Evolutionary conservation across 768 basidiomycete species (phyloP), one percentile per base, ranked within the genome.

Genomic region (Termitomyces sp.): DNA sequence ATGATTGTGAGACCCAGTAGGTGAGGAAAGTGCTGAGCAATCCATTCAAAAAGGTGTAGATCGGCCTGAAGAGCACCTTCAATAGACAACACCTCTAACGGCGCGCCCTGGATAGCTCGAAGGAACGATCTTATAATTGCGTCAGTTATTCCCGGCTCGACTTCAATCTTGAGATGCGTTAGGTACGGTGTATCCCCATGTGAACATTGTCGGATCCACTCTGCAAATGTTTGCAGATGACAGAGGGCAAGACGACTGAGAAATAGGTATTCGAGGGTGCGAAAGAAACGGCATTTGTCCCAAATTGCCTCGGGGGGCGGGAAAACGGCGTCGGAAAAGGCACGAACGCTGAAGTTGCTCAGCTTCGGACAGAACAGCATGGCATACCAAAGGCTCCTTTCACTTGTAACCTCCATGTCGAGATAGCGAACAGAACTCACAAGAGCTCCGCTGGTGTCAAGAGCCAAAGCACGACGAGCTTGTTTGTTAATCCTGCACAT

Each of bases 301-400:
- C 59, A 60, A 1, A 60, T 35, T n/a, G n/a, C n/a, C n/a, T n/a
- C 22, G 8, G 59, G 52, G 2, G 59, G 59, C 16, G 59, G 42
- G 12, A 35, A 24, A 38, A 24, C n/a, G 20, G 33, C 7, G 7
- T 8, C 2, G 4, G 18, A 3, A 11, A 20, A 5, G 5, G 32
- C 28, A 35, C 49, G 38, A 24, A 16, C 40, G 7, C 12, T 45
- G 44, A 60, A 32, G 36, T 33, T 60, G 51, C 7, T 9, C 3
- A 60, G 42, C 4, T 46, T 51, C 4, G 42, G 42, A 28, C 59
- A 60, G 44, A 53, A 33, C 2, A 54, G 20, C 8, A 46, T 20
- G 6, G 42, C 22, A 16, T 45, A 60, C 59, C 51, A 60, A 6
- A 15, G 2, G 9, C 22, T 35, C 8, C 1, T 44, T 4, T 54